Base-by-base conservation (phyloP, 2,329 filamentous ascomycete genomes). In the Fusarium pseudograminearum region DNA sequence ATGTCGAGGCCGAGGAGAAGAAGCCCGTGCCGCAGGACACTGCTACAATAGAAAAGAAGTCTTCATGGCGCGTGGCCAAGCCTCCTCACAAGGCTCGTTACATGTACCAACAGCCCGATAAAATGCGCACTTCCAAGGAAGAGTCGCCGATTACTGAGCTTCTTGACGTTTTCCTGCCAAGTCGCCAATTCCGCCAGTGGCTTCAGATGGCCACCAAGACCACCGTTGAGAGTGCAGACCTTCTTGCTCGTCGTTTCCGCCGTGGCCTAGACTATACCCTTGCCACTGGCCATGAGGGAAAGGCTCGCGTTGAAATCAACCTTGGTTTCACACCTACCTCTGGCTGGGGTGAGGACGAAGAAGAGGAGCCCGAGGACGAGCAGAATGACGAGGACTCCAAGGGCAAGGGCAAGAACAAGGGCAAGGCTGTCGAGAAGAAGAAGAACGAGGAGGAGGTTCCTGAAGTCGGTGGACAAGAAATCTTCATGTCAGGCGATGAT, bases 31-130 rank as follows among this genome's bases (percentile, higher is more conserved):
- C 83, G 1, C 78, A 81, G 18, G 78, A 82, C 18, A 88, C 86
- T 46, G 76, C 79, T 1, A 84, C 86, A 60, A 89, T 91, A 62
- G 87, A 90, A 74, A 84, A 84, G 46, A 81, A 81, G 66, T 87
- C 83, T 42, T 80, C 82, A 0, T 96, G 93, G 92, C 88, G 86
- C 65, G 91, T 97, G 11, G 93, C 96, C 9, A 87, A 89, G 33
- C 96, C 96, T 40, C 96, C 96, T 1, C 94, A 99, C 82, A 99
- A 99, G 83, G 94, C 98, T 77, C 92, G 94, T 16, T 99, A 91
- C 78, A 84, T 97, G 4, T 99, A 96, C 80, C 87, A 93, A 63
- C 89, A 93, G 72, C 83, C 79, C 48, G 67, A 79, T 60, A 72
- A 81, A 52, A 71, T 78, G 52, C 78, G 78, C 47, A 76, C 78